phyloP scores from a whole-genome alignment of 2,329 filamentous ascomycete species.

The Aspergillus ochraceoroseus region DNA sequence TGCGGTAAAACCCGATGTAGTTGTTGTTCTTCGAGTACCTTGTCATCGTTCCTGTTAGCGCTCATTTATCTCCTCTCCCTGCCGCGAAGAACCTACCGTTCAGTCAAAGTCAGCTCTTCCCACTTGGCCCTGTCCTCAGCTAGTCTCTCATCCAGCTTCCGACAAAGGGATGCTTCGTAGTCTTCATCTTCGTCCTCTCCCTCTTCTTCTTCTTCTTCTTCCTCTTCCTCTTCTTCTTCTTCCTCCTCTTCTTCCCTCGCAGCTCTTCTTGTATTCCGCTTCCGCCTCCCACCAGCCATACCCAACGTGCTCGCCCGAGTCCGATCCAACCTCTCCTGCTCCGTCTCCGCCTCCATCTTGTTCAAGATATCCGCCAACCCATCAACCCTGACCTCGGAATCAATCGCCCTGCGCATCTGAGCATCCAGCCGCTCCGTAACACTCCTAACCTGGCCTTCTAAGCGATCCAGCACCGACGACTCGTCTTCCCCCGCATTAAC shows the following conservation, averaged over 20 bases:
- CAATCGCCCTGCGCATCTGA: conserved; percentile 55
- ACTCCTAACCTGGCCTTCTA: conserved; percentile 46
- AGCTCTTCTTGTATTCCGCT: conserved; percentile 31
- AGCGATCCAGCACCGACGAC: conserved; percentile 40
- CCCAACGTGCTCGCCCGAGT: conserved; percentile 21
- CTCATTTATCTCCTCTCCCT: too few relatives aligned
- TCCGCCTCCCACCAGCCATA: conserved; percentile 18
- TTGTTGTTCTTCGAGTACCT: conserved; percentile 56
- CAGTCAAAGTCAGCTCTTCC: conserved; percentile 37
- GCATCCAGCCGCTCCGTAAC: conserved; percentile 55
- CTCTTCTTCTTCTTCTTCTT: conserved; percentile 35
- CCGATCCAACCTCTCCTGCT: conserved; percentile 26
- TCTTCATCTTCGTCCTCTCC: conserved; percentile 41
- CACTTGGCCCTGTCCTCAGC: conserved; percentile 35
- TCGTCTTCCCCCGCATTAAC: conserved; percentile 34
- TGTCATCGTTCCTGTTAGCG: conserved; percentile 1
- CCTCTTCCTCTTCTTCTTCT: conserved; percentile 24
- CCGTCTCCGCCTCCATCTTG: conserved; percentile 41
- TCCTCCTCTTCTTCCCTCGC: conserved; percentile 17
- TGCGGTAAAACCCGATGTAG: conserved; percentile 57
- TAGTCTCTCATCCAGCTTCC: conserved; percentile 36
- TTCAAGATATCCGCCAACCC: conserved; percentile 43
- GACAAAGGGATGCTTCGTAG: conserved; percentile 40
- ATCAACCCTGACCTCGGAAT: conserved; percentile 49
- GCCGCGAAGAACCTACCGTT: conserved; percentile 33